Percentiles rank a stretch among this genome's conserved stretches.
Conservation (phyloP, 139 green algal species). For the Coccomyxa sp. region DNA sequence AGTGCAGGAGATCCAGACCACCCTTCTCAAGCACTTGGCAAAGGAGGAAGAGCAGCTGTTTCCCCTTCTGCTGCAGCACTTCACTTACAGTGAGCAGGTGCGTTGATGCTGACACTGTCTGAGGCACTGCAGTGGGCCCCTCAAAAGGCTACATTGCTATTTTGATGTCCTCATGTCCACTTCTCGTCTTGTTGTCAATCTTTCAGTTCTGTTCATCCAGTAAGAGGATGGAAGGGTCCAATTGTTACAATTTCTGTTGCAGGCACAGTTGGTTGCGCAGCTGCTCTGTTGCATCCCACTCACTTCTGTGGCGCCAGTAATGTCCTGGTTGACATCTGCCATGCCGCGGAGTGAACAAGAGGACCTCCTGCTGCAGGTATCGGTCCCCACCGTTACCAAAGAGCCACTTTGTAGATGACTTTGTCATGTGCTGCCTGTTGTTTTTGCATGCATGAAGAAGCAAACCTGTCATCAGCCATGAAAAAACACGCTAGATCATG, state of each 20-base stretch:
- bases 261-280: constrained; percentile 84
- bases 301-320: constrained; percentile 64
- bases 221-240: neutral
- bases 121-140: too few relatives aligned
- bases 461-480: too few relatives aligned
- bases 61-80: constrained; percentile 87
- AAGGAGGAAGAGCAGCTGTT: constrained; percentile 98
- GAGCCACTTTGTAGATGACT: neutral
- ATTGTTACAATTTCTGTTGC: constrained; percentile 10
- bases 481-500: too few relatives aligned
- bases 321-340: constrained; percentile 71
- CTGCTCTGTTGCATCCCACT: constrained; percentile 96
- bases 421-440: too few relatives aligned
- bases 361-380: constrained; percentile 26
- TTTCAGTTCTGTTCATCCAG: neutral
- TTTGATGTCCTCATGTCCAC: neutral
- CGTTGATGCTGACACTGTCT: neutral
- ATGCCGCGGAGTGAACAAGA: constrained; percentile 45
- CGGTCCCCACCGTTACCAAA: neutral
- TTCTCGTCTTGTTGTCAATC: neutral
- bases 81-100: constrained; percentile 60
- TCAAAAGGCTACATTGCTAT: too few relatives aligned
- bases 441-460: too few relatives aligned
- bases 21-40: constrained; percentile 85
- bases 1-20: constrained; percentile 75